Conservation (phyloP, 164 flowering plant genomes). For the Brasenia schreberi region DNA sequence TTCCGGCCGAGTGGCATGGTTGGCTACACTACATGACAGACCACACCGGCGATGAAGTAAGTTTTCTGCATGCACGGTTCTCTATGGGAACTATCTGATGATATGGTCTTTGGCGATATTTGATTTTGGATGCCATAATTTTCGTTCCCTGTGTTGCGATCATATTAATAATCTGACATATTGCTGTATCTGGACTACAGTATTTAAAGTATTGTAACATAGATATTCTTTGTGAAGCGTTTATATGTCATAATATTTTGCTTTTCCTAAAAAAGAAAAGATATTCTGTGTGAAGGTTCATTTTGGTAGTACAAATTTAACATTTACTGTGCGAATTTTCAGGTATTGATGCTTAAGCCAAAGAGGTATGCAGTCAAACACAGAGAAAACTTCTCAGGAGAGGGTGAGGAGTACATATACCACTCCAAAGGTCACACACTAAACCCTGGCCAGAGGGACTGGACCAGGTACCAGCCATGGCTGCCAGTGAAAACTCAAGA, state of each 20-base stretch:
- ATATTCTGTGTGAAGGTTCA: not conserved
- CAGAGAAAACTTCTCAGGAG: constrained; percentile 83
- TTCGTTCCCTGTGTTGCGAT: too few species aligned
- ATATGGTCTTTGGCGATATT: too few species aligned
- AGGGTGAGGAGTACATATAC: constrained; percentile 81
- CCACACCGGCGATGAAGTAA: constrained; percentile 93
- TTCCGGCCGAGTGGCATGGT: constrained; percentile 99
- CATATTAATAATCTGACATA: too few species aligned
- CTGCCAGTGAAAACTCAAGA: constrained; percentile 39
- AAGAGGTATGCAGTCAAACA: constrained; percentile 80
- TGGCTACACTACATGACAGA: constrained; percentile 95
- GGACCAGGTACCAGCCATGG: constrained; percentile 96
- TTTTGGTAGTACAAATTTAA: not conserved
- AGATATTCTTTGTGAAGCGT: too few species aligned
- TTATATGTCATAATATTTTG: too few species aligned
- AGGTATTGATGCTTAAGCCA: constrained; percentile 87
- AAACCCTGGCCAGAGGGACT: constrained; percentile 83
- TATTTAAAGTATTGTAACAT: too few species aligned
- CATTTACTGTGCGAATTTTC: constrained; percentile 3
- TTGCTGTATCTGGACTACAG: too few species aligned
- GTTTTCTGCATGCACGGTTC: constrained; percentile 1
- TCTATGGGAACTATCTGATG: not conserved
- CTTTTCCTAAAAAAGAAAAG: too few species aligned
- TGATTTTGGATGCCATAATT: too few species aligned
- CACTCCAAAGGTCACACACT: constrained; percentile 97